These are phyloP conservation scores for Boletus rufocinnamomeus DNA, from an alignment of 768 basidiomycete genomes.

Conservation along the genomic window DNA sequence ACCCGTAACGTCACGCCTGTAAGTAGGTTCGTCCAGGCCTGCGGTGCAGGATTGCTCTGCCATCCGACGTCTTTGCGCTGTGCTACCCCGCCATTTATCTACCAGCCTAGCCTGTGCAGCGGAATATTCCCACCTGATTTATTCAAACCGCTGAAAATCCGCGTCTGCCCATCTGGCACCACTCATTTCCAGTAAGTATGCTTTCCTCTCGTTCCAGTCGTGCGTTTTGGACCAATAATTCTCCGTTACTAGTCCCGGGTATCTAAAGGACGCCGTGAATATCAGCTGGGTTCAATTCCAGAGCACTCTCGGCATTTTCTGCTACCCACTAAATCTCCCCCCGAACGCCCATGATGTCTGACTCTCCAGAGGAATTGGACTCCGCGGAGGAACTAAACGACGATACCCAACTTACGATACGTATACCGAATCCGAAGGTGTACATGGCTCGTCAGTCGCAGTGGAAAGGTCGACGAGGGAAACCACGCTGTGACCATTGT, in stretches of 20 bases:
- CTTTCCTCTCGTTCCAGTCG: slow-evolving; percentile 7
- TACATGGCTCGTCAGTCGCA: slow-evolving; percentile 70
- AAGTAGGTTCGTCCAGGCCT: slow-evolving; percentile 39
- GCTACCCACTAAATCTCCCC: slow-evolving; percentile 8
- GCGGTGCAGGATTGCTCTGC: slow-evolving; percentile 30
- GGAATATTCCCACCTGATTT: slow-evolving; percentile 15
- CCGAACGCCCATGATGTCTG: slow-evolving; percentile 33
- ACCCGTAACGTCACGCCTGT: slow-evolving; percentile 39
- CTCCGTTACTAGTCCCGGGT: slow-evolving; percentile 9
- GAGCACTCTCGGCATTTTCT: slow-evolving; percentile 21
- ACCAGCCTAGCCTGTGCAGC: slow-evolving; percentile 3
- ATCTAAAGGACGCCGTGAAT: slow-evolving; percentile 10
- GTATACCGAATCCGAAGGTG: slow-evolving; percentile 66
- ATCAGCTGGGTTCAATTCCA: slow-evolving; percentile 3
- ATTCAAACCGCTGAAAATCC: slow-evolving; percentile 14
- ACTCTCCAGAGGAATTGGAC: slow-evolving; percentile 41
- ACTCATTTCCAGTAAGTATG: slow-evolving; percentile 20
- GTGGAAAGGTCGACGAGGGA: slow-evolving; percentile 75
- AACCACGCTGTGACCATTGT: slow-evolving; percentile 75
- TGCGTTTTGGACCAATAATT: slow-evolving; percentile 11
- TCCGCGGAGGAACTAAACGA: slow-evolving; percentile 43
- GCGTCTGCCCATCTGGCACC: slow-evolving; percentile 2
- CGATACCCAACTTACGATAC: slow-evolving; percentile 59
- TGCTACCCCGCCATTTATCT: slow-evolving; percentile 11
- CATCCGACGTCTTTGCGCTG: slow-evolving; percentile 24